Evolutionary conservation across 1,284 basidiomycete genomes (phyloP), one percentile per base, ranked within the genome.

Genomic region (Coniferiporia weirii): DNA sequence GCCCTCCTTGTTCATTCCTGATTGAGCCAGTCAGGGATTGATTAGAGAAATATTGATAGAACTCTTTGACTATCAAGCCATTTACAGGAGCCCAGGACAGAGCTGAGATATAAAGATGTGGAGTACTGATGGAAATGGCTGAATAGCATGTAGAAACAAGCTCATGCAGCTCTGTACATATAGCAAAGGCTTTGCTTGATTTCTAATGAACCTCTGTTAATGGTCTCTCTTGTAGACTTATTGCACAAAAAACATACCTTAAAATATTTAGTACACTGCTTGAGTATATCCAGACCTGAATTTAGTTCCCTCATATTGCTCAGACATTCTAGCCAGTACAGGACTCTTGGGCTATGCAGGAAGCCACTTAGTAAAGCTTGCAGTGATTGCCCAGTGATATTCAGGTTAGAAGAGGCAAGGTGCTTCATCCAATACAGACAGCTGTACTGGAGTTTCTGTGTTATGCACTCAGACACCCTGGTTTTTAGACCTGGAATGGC

Each of bases 41-140:
- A 27, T 27, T 27, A 27, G 27, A 27, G 27, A 27, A 27, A 27
- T 5, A 27, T 27, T 27, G 27, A 27, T 27, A 27, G 2, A 27
- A 27, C 27, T 27, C 3, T 27, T 27, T 27, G 27, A 27, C 27
- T 27, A 27, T 27, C 36, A 73, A 72, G 63, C 77, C 5, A 27
- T 27, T 5, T 27, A 5, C 27, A 27, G 27, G 5, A 3, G 27
- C 27, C 27, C 27, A 27, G 27, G 27, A 27, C 5, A 27, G 27
- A 3, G 27, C 27, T 27, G 27, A 27, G 27, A 27, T 27, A 27
- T 27, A 27, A 27, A 27, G 27, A 5, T 27, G 27, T 27, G 27
- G 27, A 27, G 27, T 27, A 27, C 27, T 27, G 27, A 5, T 27
- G 27, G 27, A 27, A 27, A 27, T 27, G 27, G 27, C 27, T 27